A percentile compares a stretch with the other conserved stretches of the same genome.
Evolutionary conservation across 306 rosid species (phyloP).

Genomic region (Betula pendula): DNA sequence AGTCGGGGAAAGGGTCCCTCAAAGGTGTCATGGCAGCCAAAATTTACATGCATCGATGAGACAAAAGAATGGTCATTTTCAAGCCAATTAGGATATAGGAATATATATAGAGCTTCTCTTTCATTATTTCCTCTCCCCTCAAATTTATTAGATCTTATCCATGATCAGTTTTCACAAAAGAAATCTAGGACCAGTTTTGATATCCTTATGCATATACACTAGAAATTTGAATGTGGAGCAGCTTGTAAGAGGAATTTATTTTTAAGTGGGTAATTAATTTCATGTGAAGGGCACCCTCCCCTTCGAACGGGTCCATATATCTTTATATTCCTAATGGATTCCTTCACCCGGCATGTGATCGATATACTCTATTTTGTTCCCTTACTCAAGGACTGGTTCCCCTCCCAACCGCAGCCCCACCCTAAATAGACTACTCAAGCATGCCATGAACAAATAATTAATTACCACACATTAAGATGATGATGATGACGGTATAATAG

Average conservation of each 20-base stretch:
- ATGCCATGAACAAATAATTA: background rate
- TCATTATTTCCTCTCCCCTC: background rate
- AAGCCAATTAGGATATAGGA: slow-evolving; percentile 2
- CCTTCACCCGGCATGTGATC: slow-evolving; percentile 33
- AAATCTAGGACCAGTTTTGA: slow-evolving; percentile 20
- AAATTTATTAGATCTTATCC: slow-evolving; percentile 24
- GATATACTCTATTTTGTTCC: slow-evolving; percentile 23
- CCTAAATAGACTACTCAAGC: slow-evolving; percentile 36
- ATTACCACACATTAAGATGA: background rate
- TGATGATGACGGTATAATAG: background rate
- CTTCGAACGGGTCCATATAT: slow-evolving; percentile 14
- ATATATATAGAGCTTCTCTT: background rate
- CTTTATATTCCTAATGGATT: slow-evolving; percentile 3
- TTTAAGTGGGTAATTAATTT: background rate
- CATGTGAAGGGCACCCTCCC: slow-evolving; percentile 26
- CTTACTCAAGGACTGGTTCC: slow-evolving; percentile 29
- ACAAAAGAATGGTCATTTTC: slow-evolving; percentile 14
- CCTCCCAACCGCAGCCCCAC: slow-evolving; percentile 35
- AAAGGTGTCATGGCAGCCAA: slow-evolving; percentile 14
- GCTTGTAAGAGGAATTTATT: slow-evolving; percentile 9
- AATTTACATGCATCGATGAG: slow-evolving; percentile 15
- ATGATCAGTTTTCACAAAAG: no score
- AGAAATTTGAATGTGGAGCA: slow-evolving; percentile 17
- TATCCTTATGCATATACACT: slow-evolving; percentile 18
- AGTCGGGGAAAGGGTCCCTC: background rate